Evolutionary conservation across 257 asterid species (phyloP).

Genomic region (Orobanche coerulescens): DNA sequence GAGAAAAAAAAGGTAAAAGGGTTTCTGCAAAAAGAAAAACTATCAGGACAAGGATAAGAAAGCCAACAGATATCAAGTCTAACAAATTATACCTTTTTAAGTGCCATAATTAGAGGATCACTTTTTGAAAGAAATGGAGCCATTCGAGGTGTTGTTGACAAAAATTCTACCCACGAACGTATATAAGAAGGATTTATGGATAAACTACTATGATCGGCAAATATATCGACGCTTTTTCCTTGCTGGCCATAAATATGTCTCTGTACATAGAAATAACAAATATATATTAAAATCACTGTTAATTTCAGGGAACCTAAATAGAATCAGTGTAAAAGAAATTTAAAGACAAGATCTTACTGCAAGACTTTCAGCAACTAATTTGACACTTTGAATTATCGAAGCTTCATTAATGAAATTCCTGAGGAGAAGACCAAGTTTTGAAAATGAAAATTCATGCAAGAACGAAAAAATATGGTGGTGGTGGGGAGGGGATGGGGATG

Average conservation of each 20-base stretch:
- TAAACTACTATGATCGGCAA: constrained; percentile 77
- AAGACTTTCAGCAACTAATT: constrained; percentile 74
- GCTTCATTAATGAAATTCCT: constrained; percentile 51
- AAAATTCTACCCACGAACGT: constrained; percentile 70
- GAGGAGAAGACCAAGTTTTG: constrained; percentile 23
- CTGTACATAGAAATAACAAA: constrained; percentile 31
- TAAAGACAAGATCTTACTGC: constrained; percentile 48
- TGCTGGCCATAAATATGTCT: constrained; percentile 60
- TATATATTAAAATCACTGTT: neutral
- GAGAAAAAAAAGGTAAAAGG: neutral
- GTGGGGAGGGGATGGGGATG: no score
- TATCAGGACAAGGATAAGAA: neutral
- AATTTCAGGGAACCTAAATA: neutral
- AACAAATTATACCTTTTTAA: constrained; percentile 46
- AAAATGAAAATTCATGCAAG: constrained; percentile 17
- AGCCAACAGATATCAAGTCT: constrained; percentile 11
- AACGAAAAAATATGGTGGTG: no score
- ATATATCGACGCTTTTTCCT: constrained; percentile 52
- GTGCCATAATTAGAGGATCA: constrained; percentile 59
- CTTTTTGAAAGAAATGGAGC: constrained; percentile 58
- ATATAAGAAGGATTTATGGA: constrained; percentile 76
- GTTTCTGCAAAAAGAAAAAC: no score
- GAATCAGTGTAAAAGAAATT: neutral
- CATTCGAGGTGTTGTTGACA: constrained; percentile 80
- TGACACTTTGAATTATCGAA: constrained; percentile 51